phyloP scores from a whole-genome alignment of 257 asterid genomes.

The Petunia secreta region DNA sequence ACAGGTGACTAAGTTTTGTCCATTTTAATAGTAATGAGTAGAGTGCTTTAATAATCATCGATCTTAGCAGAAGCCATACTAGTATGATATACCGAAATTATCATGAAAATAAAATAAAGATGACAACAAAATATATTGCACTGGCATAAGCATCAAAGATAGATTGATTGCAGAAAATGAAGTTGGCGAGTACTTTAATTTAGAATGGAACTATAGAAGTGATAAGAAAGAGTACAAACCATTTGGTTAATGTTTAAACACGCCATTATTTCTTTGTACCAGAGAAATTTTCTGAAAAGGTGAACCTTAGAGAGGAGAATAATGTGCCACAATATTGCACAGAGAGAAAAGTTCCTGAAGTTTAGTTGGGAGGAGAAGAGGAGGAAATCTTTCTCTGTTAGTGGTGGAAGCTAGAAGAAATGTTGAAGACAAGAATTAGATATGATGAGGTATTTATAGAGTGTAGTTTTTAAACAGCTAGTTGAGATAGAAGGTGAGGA shows the following conservation, averaged over 20 bases:
- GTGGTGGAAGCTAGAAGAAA: background rate
- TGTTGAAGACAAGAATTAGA: background rate
- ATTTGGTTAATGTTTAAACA: conserved; percentile 36
- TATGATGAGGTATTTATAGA: conserved; percentile 19
- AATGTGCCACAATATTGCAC: background rate
- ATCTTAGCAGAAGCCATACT: conserved; percentile 5
- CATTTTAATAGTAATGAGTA: background rate
- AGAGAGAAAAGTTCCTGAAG: background rate
- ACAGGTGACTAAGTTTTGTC: background rate
- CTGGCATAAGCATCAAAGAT: background rate
- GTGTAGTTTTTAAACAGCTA: background rate
- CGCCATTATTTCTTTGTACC: conserved; percentile 32
- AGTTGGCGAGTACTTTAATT: background rate
- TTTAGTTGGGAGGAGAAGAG: background rate
- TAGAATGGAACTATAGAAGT: conserved; percentile 17
- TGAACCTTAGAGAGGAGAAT: background rate
- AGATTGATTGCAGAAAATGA: background rate
- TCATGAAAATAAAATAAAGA: background rate
- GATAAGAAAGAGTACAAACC: conserved; percentile 36
- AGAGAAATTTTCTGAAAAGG: background rate
- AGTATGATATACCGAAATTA: background rate
- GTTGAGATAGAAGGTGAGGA: background rate
- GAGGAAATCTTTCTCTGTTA: background rate
- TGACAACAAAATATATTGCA: background rate
- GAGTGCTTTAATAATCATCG: background rate